Percentiles rank a stretch among this genome's conserved stretches.
Conservation (phyloP, 2,329 filamentous ascomycete species). For the Fusarium pseudograminearum region DNA sequence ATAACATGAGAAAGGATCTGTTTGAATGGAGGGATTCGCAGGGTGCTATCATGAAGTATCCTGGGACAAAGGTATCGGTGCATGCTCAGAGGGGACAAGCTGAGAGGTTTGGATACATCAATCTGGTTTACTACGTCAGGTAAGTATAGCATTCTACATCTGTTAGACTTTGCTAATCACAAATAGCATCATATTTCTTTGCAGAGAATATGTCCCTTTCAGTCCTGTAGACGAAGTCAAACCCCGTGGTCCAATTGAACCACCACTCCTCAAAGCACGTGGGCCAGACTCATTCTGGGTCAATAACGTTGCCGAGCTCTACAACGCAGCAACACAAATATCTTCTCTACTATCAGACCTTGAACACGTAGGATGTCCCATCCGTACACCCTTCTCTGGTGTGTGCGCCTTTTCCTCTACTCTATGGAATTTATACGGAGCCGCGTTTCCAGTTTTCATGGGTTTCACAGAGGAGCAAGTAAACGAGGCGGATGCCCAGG, state of each 20-base stretch:
- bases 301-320: slow-evolving; percentile 32
- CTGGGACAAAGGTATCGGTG: slow-evolving; percentile 36
- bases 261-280: slow-evolving; percentile 35
- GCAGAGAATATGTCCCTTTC: slow-evolving; percentile 44
- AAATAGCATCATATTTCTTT: slow-evolving; percentile 33
- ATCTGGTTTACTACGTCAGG: slow-evolving; percentile 46
- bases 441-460: slow-evolving; percentile 40
- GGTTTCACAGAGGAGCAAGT: slow-evolving; percentile 19
- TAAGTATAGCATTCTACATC: rapidly evolving
- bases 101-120: slow-evolving; percentile 45
- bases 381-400: slow-evolving; percentile 41
- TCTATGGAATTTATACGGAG: slow-evolving; percentile 38
- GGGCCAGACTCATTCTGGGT: slow-evolving; percentile 41
- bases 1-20: slow-evolving; percentile 36
- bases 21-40: slow-evolving; percentile 39
- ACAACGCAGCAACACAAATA: slow-evolving; percentile 42
- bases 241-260: slow-evolving; percentile 43
- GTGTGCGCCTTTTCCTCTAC: slow-evolving; percentile 41
- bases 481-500: slow-evolving; percentile 21
- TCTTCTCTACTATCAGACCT: slow-evolving; percentile 40
- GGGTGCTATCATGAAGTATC: slow-evolving; percentile 35
- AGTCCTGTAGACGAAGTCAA: slow-evolving; percentile 41
- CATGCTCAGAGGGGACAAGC: slow-evolving; percentile 45
- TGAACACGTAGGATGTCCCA: slow-evolving; percentile 34
- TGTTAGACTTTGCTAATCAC: rapidly evolving